A percentile compares a stretch with the other conserved stretches of the same genome.
These are phyloP conservation scores for Microthlaspi erraticum DNA, from an alignment of 345 rosid genomes.

Conservation along the genomic window DNA sequence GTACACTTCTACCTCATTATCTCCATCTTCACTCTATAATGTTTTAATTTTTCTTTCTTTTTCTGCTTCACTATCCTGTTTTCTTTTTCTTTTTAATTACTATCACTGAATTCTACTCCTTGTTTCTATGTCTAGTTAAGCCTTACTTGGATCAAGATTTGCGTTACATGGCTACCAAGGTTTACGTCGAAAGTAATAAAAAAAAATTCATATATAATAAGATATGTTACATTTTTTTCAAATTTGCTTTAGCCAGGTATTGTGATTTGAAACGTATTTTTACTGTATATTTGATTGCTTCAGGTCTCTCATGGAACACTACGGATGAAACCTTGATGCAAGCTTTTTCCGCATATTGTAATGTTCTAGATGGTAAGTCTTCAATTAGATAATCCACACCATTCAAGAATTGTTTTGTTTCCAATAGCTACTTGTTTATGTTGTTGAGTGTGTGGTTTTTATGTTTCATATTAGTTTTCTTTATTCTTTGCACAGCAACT, in stretches of 20 bases:
- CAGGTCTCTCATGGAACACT: constrained; percentile 46
- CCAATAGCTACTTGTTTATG: too few relatives aligned
- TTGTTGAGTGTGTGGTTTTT: neutral
- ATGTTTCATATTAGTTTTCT: too few relatives aligned
- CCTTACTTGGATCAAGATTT: neutral
- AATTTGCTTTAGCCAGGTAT: neutral
- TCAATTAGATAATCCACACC: neutral
- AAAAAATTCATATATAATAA: neutral
- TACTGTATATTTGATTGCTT: neutral
- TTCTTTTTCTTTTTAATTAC: too few relatives aligned
- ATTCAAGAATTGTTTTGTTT: too few relatives aligned
- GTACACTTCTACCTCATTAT: too few relatives aligned
- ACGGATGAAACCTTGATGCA: constrained; percentile 47
- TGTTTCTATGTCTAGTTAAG: too few relatives aligned
- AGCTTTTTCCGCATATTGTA: constrained; percentile 50
- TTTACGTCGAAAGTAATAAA: constrained; percentile 64
- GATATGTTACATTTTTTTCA: neutral
- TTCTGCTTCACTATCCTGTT: too few relatives aligned
- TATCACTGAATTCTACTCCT: too few relatives aligned
- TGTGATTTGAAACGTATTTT: neutral
- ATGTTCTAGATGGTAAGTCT: constrained; percentile 46
- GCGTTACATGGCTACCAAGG: constrained; percentile 57
- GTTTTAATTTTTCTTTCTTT: too few relatives aligned
- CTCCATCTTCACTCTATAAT: too few relatives aligned
- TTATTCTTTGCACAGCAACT: constrained; percentile 41